A percentile compares a stretch with the other conserved stretches of the same genome.
phyloP scores from a whole-genome alignment of 2,329 filamentous ascomycete genomes.

The Alternaria tenuissima region DNA sequence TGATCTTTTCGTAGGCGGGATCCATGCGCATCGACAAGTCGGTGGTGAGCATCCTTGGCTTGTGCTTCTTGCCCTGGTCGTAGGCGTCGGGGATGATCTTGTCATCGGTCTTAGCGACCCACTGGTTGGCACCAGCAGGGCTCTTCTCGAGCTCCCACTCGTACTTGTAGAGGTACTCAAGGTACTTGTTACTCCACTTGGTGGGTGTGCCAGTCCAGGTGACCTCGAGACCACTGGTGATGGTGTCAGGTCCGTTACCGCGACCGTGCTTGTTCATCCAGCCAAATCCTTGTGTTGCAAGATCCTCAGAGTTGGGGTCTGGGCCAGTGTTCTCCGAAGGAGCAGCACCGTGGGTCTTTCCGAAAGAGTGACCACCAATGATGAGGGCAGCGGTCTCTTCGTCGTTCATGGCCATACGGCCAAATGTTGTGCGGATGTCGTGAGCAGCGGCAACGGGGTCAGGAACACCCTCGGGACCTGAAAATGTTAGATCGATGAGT shows the following conservation, averaged over 20 bases:
- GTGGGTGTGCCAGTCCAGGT: conserved; percentile 80
- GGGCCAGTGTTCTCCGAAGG: conserved; percentile 69
- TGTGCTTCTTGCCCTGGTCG: conserved; percentile 74
- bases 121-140: conserved; percentile 79
- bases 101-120: conserved; percentile 74
- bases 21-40: conserved; percentile 78
- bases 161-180: conserved; percentile 79
- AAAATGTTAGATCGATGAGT: conserved; percentile 5
- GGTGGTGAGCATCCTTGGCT: conserved; percentile 78
- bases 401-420: conserved; percentile 84
- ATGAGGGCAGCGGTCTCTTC: conserved; percentile 83
- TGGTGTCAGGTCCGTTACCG: conserved; percentile 76
- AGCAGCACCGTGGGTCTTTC: conserved; percentile 81
- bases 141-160: conserved; percentile 81
- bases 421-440: conserved; percentile 78
- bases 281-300: conserved; percentile 75
- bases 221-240: conserved; percentile 80
- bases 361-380: conserved; percentile 79
- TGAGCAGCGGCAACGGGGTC: conserved; percentile 73
- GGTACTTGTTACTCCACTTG: conserved; percentile 78
- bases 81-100: conserved; percentile 75
- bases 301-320: conserved; percentile 70
- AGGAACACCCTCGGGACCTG: conserved; percentile 73
- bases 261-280: conserved; percentile 71
- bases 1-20: conserved; percentile 77